Conservation (phyloP, 2,329 filamentous ascomycete genomes). For the Talaromyces sp. region DNA sequence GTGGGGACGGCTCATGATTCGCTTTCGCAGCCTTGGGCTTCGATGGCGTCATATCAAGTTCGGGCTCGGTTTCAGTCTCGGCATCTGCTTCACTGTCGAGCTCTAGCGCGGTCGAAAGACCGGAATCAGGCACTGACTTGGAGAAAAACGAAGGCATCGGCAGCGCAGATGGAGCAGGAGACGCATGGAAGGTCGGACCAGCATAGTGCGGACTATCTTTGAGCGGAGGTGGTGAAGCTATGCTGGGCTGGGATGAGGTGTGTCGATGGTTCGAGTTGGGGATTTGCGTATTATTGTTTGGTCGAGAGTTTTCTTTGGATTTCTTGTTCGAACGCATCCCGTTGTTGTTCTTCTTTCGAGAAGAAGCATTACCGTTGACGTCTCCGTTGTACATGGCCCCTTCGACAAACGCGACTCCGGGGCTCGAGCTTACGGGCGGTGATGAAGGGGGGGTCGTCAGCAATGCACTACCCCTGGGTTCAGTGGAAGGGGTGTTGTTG, state of each 20-base stretch:
- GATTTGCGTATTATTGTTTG: constrained; percentile 17
- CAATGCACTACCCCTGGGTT: constrained; percentile 20
- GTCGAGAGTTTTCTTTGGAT: constrained; percentile 21
- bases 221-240: constrained; percentile 38
- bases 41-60: constrained; percentile 35
- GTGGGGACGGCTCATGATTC: constrained; percentile 60
- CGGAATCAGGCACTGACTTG: constrained; percentile 65
- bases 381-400: constrained; percentile 17
- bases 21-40: constrained; percentile 41
- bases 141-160: constrained; percentile 86
- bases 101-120: constrained; percentile 29
- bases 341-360: constrained; percentile 35
- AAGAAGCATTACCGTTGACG: constrained; percentile 15
- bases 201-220: constrained; percentile 59
- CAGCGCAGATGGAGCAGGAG: constrained; percentile 81
- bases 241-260: constrained; percentile 29
- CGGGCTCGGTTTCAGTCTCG: constrained; percentile 17
- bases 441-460: constrained; percentile 33
- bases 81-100: constrained; percentile 34
- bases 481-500: constrained; percentile 25
- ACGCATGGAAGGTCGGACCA: constrained; percentile 90
- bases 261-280: constrained; percentile 23
- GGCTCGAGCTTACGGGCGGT: constrained; percentile 25
- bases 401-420: constrained; percentile 26
- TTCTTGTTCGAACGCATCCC: constrained; percentile 31